Conservation (phyloP, 345 rosid genomes). For the Tarenaya hassleriana region DNA sequence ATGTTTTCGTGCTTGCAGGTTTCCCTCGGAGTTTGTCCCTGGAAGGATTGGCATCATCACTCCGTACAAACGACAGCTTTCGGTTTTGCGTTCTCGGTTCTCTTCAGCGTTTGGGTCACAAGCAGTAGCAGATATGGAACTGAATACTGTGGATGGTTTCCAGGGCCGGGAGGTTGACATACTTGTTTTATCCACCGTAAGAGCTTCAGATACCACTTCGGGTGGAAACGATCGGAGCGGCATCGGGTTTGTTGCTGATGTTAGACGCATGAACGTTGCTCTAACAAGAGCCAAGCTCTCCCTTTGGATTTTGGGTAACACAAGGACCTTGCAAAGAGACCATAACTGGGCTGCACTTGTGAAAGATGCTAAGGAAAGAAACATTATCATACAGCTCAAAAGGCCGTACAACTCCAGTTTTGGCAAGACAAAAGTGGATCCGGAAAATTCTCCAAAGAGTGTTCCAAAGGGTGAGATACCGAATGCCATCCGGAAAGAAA, state of each 20-base stretch:
- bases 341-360: constrained; percentile 80
- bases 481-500: constrained; percentile 18
- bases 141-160: constrained; percentile 94
- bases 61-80: constrained; percentile 81
- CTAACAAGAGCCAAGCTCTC: constrained; percentile 89
- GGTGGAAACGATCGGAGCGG: constrained; percentile 42
- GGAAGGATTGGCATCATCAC: constrained; percentile 85
- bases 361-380: constrained; percentile 79
- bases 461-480: constrained; percentile 26
- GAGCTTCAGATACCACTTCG: constrained; percentile 51
- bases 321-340: constrained; percentile 64
- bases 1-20: constrained; percentile 34
- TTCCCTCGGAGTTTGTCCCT: constrained; percentile 68
- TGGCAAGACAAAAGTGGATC: constrained; percentile 24
- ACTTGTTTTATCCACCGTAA: constrained; percentile 82
- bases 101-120: constrained; percentile 68
- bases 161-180: constrained; percentile 95
- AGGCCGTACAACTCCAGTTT: constrained; percentile 51
- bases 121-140: constrained; percentile 67
- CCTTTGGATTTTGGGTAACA: constrained; percentile 91
- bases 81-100: constrained; percentile 71
- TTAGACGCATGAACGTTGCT: constrained; percentile 93
- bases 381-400: constrained; percentile 47
- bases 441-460: constrained; percentile 27
- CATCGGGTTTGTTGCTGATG: constrained; percentile 94